Evolutionary conservation across 495 filamentous ascomycete genomes (phyloP).

Genomic region (Penicillium atrosanguineum): DNA sequence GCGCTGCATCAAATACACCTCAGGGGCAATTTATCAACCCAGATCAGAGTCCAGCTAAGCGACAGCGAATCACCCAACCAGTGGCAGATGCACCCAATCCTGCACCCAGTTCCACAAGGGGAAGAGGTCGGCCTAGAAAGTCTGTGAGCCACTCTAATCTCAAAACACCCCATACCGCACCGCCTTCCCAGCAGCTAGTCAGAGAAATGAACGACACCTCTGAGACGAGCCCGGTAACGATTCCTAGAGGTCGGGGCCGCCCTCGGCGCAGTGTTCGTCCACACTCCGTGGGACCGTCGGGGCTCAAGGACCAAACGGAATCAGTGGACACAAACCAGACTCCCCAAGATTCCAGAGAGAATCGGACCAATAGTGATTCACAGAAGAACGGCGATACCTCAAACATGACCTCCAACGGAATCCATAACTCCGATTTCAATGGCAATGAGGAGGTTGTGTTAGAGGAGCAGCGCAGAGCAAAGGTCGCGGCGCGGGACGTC

Average conservation of each 20-base stretch:
- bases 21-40: not conserved
- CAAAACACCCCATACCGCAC: slow-evolving; percentile 11
- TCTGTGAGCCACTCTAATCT: slow-evolving; percentile 22
- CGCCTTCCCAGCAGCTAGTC: not conserved
- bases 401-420: not conserved
- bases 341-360: not conserved
- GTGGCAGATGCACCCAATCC: slow-evolving; percentile 1
- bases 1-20: not conserved
- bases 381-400: not conserved
- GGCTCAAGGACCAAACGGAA: not conserved
- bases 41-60: slow-evolving; percentile 29
- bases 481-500: slow-evolving; percentile 35
- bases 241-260: slow-evolving; percentile 2
- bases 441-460: not conserved
- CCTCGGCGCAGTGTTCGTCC: slow-evolving; percentile 17
- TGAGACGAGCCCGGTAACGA: not conserved
- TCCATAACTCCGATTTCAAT: not conserved
- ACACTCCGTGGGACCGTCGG: slow-evolving; percentile 5
- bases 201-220: not conserved
- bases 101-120: slow-evolving; percentile 12
- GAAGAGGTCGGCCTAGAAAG: slow-evolving; percentile 33
- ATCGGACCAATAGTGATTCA: not conserved
- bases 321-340: not conserved
- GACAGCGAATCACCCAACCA: slow-evolving; percentile 28
- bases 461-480: slow-evolving; percentile 36